Evolutionary conservation across 306 rosid genomes (phyloP).

Genomic region (Mimosa bimucronata): DNA sequence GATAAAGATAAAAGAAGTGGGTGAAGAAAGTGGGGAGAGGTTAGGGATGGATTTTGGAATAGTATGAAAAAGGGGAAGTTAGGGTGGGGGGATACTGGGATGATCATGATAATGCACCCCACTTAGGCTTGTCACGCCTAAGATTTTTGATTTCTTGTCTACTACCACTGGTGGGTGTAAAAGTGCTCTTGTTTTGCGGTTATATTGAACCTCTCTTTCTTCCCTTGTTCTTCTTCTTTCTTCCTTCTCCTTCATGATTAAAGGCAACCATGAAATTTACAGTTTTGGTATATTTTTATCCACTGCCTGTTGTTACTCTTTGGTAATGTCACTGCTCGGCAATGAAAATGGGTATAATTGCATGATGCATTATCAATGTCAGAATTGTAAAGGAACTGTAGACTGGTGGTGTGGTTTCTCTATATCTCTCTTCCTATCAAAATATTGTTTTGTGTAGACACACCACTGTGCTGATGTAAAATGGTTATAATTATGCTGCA

Average conservation of each 20-base stretch:
- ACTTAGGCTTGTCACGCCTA: slow-evolving; percentile 78
- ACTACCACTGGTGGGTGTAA: slow-evolving; percentile 53
- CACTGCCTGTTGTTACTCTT: neutral
- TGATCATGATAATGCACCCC: slow-evolving; percentile 73
- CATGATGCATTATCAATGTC: slow-evolving; percentile 14
- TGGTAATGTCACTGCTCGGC: neutral
- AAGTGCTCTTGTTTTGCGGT: slow-evolving; percentile 48
- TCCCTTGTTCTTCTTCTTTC: neutral
- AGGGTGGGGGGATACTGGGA: slow-evolving; percentile 39
- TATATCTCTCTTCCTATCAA: neutral
- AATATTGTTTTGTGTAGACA: neutral
- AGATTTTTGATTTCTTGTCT: slow-evolving; percentile 54
- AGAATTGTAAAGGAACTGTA: neutral
- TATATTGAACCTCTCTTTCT: slow-evolving; percentile 39
- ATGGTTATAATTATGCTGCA: neutral
- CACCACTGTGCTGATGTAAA: neutral
- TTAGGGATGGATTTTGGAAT: slow-evolving; percentile 32
- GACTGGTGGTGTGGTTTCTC: neutral
- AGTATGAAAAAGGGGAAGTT: slow-evolving; percentile 7
- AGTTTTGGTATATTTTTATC: slow-evolving; percentile 13
- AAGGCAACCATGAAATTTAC: neutral
- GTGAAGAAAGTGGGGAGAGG: slow-evolving; percentile 39
- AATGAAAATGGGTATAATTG: neutral
- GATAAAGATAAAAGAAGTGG: slow-evolving; percentile 39
- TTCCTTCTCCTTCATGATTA: neutral